Evolutionary conservation across 768 basidiomycete species (phyloP).

Genomic region (Nevesoporus exiguus): DNA sequence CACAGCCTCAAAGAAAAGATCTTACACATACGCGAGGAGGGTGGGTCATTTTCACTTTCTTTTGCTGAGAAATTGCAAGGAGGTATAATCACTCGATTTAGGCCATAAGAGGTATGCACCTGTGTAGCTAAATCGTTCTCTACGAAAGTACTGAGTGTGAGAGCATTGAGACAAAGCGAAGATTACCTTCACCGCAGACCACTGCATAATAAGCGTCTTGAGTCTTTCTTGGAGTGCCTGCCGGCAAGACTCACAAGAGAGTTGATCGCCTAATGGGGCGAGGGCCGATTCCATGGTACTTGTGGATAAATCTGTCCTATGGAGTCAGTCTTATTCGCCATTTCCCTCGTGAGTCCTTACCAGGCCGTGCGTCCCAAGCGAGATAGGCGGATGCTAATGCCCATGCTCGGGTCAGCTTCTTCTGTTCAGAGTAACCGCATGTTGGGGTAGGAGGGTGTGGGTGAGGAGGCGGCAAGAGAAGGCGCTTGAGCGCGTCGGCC

Average conservation of each 20-base stretch:
- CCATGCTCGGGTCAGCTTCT: constrained; percentile 78
- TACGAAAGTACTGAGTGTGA: constrained; percentile 23
- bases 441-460: constrained; percentile 66
- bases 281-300: constrained; percentile 70
- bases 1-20: neutral
- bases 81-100: constrained; percentile 5
- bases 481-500: constrained; percentile 75
- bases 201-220: constrained; percentile 65
- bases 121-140: constrained; percentile 51
- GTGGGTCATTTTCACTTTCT: neutral
- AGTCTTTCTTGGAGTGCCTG: constrained; percentile 60
- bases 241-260: constrained; percentile 68
- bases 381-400: constrained; percentile 79
- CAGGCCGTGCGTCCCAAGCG: constrained; percentile 80
- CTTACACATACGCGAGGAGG: no score
- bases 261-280: constrained; percentile 62
- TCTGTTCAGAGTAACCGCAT: constrained; percentile 76
- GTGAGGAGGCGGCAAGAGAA: constrained; percentile 70
- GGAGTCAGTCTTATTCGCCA: neutral
- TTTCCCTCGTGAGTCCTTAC: constrained; percentile 37
- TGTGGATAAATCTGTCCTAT: constrained; percentile 63
- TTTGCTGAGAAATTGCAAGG: neutral
- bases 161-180: neutral
- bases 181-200: constrained; percentile 73
- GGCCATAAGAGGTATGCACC: neutral